Evolutionary conservation across 2,329 filamentous ascomycete species (phyloP), one percentile per base, ranked within the genome.

Genomic region (Ambrosiella xylebori): DNA sequence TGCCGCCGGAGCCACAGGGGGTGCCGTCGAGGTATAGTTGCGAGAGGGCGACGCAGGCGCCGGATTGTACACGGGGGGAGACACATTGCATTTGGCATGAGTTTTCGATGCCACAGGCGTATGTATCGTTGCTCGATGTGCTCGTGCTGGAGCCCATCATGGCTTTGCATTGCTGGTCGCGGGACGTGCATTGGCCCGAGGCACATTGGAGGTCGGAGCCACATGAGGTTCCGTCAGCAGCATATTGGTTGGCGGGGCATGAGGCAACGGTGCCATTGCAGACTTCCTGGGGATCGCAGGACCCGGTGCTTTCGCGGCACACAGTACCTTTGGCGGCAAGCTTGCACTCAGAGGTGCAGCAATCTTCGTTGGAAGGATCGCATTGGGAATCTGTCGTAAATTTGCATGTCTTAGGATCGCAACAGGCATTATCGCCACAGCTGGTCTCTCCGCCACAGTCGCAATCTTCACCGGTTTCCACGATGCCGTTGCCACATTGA

Each of bases 21-120:
- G 93, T 97, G 15, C 93, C 93, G 67, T 98, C 93, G 37, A 97
- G 74, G 71, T 95, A 97, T 71, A 94, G 93, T 68, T 96, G 89
- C 67, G 87, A 84, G 71, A 94, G 79, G 19, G 78, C 78, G 61
- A 85, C 83, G 69, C 88, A 95, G 7, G 77, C 75, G 59, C 79
- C 78, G 5, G 73, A 62, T 7, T 80, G 80, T 59, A 90, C 83
- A 59, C 80, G 74, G 3, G 87, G 81, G 27, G 84, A 85, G 2
- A 78, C 76, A 69, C 93, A 98, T 54, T 82, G 82, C 55, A 97
- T 73, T 62, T 79, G 76, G 70, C 93, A 98, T 54, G 81, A 83
- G 40, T 60, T 63, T 45, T 64, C 63, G 40, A 77, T 76, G 41
- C 58, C 58, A 70, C 93, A 98, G 8, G 90, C 84, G 64, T 81